phyloP scores from a whole-genome alignment of 768 basidiomycete species.

The Phylloporus sp. region DNA sequence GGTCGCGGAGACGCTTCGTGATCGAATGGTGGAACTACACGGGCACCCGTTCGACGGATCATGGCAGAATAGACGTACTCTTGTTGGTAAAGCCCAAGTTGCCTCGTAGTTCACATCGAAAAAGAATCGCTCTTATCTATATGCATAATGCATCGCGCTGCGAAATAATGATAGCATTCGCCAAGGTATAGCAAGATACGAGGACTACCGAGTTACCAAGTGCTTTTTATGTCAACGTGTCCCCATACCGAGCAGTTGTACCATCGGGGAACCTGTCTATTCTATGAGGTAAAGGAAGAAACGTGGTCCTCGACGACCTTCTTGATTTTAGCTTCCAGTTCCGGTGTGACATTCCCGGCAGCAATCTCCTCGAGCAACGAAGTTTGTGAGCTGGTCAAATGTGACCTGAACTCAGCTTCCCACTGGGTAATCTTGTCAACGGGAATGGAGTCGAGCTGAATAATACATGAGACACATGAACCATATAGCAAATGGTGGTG shows the following conservation, averaged over 20 bases:
- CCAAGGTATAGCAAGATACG: constrained; percentile 23
- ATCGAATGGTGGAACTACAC: constrained; percentile 13
- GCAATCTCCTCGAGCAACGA: constrained; percentile 81
- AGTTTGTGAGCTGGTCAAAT: constrained; percentile 70
- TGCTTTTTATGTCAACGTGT: constrained; percentile 20
- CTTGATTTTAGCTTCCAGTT: constrained; percentile 93
- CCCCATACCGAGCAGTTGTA: constrained; percentile 13
- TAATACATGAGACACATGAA: background rate
- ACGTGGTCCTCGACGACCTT: constrained; percentile 90
- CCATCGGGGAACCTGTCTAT: constrained; percentile 30
- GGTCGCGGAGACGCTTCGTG: constrained; percentile 8
- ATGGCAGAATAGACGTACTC: too few species aligned
- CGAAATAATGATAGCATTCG: constrained; percentile 28
- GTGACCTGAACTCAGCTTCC: constrained; percentile 89
- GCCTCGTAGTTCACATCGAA: too few species aligned
- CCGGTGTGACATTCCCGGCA: constrained; percentile 77
- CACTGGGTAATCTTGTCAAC: constrained; percentile 92
- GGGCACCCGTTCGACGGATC: constrained; percentile 13
- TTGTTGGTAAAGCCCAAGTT: background rate
- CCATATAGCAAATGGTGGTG: background rate
- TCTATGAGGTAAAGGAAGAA: constrained; percentile 66
- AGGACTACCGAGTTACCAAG: constrained; percentile 14
- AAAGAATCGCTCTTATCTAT: too few species aligned
- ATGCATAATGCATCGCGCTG: constrained; percentile 9
- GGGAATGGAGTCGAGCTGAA: constrained; percentile 86